phyloP scores from a whole-genome alignment of 176 grass and related monocot genomes.

The Avena eriantha region DNA sequence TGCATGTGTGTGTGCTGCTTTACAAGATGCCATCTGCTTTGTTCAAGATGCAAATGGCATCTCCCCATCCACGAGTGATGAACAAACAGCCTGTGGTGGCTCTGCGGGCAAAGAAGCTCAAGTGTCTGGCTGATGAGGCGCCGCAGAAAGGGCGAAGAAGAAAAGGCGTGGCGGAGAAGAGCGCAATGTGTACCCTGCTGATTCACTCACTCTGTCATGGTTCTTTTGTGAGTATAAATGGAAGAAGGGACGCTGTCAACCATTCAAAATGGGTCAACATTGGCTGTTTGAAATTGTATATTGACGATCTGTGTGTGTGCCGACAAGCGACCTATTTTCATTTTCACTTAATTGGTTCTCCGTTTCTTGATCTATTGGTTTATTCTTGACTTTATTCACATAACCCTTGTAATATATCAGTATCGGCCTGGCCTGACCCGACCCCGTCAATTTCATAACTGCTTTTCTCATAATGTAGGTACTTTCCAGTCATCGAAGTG shows the following conservation, averaged over 20 bases:
- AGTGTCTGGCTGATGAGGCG: conserved; percentile 29
- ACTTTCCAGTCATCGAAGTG: conserved; percentile 28
- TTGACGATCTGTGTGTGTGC: background rate
- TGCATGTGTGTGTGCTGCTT: conserved; percentile 38
- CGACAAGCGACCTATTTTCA: background rate
- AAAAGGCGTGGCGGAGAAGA: conserved; percentile 50
- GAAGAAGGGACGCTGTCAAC: background rate
- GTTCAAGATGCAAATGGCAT: conserved; percentile 37
- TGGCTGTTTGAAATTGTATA: background rate
- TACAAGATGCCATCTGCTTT: conserved; percentile 51
- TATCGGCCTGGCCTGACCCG: background rate
- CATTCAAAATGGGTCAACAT: conserved; percentile 18
- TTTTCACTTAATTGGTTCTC: background rate
- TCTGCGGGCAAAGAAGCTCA: conserved; percentile 37
- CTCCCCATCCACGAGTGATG: conserved; percentile 37
- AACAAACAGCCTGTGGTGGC: conserved; percentile 48
- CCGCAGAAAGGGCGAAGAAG: background rate
- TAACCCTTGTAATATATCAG: background rate
- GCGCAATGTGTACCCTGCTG: conserved; percentile 34
- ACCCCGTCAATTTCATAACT: background rate
- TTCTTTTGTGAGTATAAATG: no score
- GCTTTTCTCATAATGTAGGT: background rate
- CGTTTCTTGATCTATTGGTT: background rate
- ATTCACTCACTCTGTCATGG: conserved; percentile 44
- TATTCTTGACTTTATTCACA: background rate